Percentiles rank a stretch among this genome's conserved stretches.
Evolutionary conservation across 2,329 filamentous ascomycete genomes (phyloP).

Genomic region (Zymoseptoria brevis): DNA sequence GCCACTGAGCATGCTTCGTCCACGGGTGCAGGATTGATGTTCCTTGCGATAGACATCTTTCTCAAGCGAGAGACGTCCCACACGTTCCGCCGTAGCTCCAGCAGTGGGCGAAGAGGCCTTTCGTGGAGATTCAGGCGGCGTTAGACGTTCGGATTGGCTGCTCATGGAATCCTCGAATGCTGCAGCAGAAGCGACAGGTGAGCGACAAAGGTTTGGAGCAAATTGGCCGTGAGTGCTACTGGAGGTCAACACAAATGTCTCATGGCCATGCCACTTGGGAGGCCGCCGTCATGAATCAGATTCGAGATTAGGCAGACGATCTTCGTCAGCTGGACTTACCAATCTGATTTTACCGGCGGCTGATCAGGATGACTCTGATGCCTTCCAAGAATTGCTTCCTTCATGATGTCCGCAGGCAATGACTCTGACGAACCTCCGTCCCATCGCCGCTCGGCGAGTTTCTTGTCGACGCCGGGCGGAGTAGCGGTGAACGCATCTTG

Average conservation of each 20-base stretch:
- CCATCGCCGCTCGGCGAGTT: neutral
- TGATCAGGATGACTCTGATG: neutral
- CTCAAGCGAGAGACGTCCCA: slow-evolving; percentile 11
- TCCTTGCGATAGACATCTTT: neutral
- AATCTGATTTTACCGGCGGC: neutral
- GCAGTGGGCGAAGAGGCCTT: slow-evolving; percentile 3
- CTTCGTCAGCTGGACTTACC: neutral
- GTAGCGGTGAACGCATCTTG: neutral
- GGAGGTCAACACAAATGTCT: neutral
- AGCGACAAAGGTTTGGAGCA: neutral
- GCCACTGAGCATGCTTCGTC: slow-evolving; percentile 1
- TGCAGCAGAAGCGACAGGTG: slow-evolving; percentile 1
- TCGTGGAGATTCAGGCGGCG: slow-evolving; percentile 11
- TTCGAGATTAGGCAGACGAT: neutral
- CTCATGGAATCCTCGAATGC: slow-evolving; percentile 13
- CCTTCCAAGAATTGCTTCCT: neutral
- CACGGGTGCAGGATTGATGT: neutral
- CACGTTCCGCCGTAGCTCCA: neutral
- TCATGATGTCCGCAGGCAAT: neutral
- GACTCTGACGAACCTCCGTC: neutral
- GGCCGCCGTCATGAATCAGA: neutral
- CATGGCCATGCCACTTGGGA: neutral
- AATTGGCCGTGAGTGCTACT: neutral
- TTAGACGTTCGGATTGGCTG: slow-evolving; percentile 3
- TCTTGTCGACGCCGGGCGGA: neutral